phyloP scores from a whole-genome alignment of 177 flowering plant species.

The Vitis hybrid region DNA sequence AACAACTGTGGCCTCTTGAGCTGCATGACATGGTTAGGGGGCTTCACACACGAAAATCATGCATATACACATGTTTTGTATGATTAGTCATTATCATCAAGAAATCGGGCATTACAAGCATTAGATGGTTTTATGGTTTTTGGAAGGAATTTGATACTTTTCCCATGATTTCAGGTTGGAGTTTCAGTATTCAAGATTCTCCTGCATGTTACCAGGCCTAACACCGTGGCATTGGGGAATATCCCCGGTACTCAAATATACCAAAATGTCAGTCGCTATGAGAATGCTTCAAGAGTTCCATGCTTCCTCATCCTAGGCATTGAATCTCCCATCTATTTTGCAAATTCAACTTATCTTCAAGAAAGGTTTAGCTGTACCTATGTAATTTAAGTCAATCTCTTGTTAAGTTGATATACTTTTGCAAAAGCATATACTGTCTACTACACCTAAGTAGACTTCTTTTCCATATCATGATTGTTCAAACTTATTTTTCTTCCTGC shows the following conservation, averaged over 20 bases:
- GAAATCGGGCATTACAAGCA: no score
- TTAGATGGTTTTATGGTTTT: background rate
- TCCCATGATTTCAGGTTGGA: constrained; percentile 29
- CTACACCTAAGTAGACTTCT: no score
- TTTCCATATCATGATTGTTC: background rate
- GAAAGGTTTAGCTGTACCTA: constrained; percentile 9
- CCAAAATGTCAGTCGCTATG: constrained; percentile 56
- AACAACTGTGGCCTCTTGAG: no score
- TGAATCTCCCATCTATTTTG: constrained; percentile 92
- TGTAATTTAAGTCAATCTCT: background rate
- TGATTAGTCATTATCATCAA: no score
- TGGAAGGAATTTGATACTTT: background rate
- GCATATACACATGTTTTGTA: no score
- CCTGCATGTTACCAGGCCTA: constrained; percentile 55
- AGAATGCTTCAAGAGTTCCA: constrained; percentile 65
- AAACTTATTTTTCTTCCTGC: background rate
- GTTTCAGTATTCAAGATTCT: constrained; percentile 40
- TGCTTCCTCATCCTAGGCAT: constrained; percentile 70
- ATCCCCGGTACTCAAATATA: constrained; percentile 79
- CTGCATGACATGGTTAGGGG: no score
- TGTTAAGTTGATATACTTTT: background rate
- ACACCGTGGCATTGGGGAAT: constrained; percentile 64
- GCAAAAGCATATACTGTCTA: no score
- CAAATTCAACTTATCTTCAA: constrained; percentile 45
- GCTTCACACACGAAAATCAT: no score